Evolutionary conservation across 2,329 filamentous ascomycete species (phyloP), one percentile per base, ranked within the genome.

Genomic region (Stachybotrys chlorohalonatus): DNA sequence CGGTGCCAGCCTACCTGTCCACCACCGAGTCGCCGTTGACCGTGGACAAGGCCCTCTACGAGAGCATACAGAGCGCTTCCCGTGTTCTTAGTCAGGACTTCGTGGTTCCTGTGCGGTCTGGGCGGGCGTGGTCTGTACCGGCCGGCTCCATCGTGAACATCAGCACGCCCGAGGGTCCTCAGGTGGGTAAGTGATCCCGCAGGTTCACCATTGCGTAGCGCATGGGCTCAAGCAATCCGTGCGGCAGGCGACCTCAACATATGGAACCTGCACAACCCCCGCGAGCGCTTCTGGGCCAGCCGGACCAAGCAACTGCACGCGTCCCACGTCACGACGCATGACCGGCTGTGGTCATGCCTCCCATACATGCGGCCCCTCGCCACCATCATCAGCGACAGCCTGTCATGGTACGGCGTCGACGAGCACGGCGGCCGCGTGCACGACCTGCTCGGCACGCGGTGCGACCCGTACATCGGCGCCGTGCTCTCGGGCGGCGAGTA

Each of bases 381-480:
- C 9, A 92, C 89, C 1, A 86, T 94, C 55, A 74, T 84, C 13
- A 74, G 72, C 5, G 89, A 94, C 68, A 82, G 79, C n/a, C 71
- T 93, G 13, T 63, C 77, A 53, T 76, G 76, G 72, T 85, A 86
- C 64, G 81, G 82, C 54, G 66, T 73, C 50, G 79, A 88, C 66
- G 73, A 80, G 64, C 77, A 85, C 64, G 85, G 88, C 62, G 76
- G 88, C 52, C 71, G 83, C 55, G 78, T 89, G 45, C 89, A 95
- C 73, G 90, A 95, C 71, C 74, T 95, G 24, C 74, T 95, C 5
- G 90, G 89, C 42, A 95, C 89, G 31, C 76, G 90, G 48, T 95
- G 90, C 69, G 90, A 94, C 70, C 89, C 89, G 1, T 95, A 94
- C 66, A 86, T 94, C 66, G 90, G 89, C 67, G 76, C 81, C 45